phyloP scores from a whole-genome alignment of 23 red algal genomes.

The Gracilariopsis chorda region DNA sequence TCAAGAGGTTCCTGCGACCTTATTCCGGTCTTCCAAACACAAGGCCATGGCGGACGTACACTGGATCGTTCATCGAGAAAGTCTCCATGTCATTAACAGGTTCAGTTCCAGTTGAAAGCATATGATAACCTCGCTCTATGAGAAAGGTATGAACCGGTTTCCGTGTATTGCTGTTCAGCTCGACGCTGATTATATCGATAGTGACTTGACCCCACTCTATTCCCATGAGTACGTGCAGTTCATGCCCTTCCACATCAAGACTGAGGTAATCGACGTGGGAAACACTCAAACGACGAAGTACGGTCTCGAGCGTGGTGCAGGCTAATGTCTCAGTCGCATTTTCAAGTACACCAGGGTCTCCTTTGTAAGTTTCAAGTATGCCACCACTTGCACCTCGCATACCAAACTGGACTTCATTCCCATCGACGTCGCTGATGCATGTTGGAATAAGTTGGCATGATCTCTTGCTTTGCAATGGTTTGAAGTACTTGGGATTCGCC shows the following conservation, averaged over 20 bases:
- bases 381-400: constrained; percentile 19
- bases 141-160: constrained; percentile 42
- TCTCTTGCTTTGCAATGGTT: constrained; percentile 8
- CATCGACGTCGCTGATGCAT: constrained; percentile 27
- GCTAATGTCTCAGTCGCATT: background rate
- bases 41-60: constrained; percentile 12
- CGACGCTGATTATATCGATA: constrained; percentile 49
- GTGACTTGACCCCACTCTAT: constrained; percentile 53
- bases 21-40: background rate
- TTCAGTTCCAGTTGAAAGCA: background rate
- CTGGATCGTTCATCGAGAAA: background rate
- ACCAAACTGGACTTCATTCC: constrained; percentile 11
- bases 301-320: constrained; percentile 26
- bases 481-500: constrained; percentile 25
- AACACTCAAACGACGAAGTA: constrained; percentile 14
- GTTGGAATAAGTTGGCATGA: constrained; percentile 46
- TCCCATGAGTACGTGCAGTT: constrained; percentile 41
- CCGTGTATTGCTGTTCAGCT: background rate
- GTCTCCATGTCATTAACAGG: background rate
- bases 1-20: no score
- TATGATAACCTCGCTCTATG: constrained; percentile 9
- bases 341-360: background rate
- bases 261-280: constrained; percentile 54
- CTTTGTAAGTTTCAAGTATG: constrained; percentile 24
- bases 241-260: constrained; percentile 67